Percentiles rank a stretch among this genome's conserved stretches.
Evolutionary conservation across 805 yeast species (phyloP).

Genomic region (Pichia manshurica): DNA sequence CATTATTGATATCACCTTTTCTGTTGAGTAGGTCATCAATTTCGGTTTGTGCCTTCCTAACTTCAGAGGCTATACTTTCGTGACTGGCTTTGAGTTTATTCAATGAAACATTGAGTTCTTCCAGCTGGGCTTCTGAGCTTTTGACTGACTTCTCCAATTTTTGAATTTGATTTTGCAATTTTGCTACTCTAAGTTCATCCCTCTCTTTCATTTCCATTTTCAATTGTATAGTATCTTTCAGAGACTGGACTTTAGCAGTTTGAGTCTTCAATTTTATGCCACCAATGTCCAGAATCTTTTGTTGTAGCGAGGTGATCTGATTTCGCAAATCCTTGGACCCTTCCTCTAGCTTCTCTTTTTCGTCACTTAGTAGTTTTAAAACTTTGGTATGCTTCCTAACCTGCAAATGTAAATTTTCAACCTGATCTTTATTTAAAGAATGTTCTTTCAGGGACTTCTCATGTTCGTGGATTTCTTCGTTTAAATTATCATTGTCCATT

Average conservation of each 20-base stretch:
- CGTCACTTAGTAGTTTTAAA: constrained; percentile 26
- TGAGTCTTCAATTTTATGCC: constrained; percentile 80
- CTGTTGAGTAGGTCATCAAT: constrained; percentile 39
- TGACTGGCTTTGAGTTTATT: constrained; percentile 28
- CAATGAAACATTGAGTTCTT: constrained; percentile 30
- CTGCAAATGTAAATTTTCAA: constrained; percentile 25
- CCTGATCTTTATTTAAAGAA: constrained; percentile 25
- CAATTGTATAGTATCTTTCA: constrained; percentile 59
- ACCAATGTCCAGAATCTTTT: constrained; percentile 82
- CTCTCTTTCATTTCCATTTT: constrained; percentile 50
- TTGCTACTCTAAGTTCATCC: constrained; percentile 51
- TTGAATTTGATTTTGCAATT: constrained; percentile 57
- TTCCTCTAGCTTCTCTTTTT: constrained; percentile 37
- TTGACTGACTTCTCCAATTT: constrained; percentile 45
- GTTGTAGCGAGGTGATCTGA: constrained; percentile 58
- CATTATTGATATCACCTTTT: constrained; percentile 3
- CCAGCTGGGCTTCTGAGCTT: constrained; percentile 44
- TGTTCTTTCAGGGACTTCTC: constrained; percentile 38
- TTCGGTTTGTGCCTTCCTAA: constrained; percentile 31
- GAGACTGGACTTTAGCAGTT: constrained; percentile 73
- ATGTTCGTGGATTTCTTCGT: constrained; percentile 46
- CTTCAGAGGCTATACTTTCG: constrained; percentile 22
- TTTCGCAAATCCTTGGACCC: constrained; percentile 52
- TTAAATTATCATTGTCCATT: constrained; percentile 60
- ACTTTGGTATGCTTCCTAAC: constrained; percentile 31